These are phyloP conservation scores for Microcera coccophila DNA, from an alignment of 2,329 filamentous ascomycete genomes.

Conservation along the genomic window DNA sequence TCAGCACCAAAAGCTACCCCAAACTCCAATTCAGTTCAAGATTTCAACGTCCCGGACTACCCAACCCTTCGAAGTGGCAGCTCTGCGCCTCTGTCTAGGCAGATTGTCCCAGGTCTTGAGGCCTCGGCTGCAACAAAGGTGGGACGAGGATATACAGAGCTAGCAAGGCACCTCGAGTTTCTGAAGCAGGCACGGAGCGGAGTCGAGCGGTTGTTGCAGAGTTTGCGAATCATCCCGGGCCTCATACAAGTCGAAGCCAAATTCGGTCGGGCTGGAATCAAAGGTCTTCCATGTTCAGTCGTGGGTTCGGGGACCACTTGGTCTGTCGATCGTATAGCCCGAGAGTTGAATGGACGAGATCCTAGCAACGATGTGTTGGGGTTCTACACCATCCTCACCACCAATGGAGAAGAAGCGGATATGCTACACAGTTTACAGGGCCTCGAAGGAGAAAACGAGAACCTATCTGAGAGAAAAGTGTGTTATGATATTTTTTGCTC, in stretches of 20 bases:
- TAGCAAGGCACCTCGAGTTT: slow-evolving; percentile 4
- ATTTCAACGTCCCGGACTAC: too few species aligned
- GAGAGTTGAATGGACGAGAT: slow-evolving; percentile 6
- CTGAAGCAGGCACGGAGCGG: slow-evolving; percentile 9
- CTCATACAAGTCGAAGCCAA: slow-evolving; percentile 20
- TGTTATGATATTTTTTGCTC: slow-evolving; percentile 28
- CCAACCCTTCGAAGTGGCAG: background rate
- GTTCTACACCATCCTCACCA: slow-evolving; percentile 29
- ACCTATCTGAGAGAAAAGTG: slow-evolving; percentile 11
- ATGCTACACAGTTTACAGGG: slow-evolving; percentile 11
- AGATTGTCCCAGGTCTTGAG: slow-evolving; percentile 11
- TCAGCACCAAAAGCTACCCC: too few species aligned
- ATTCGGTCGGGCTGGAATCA: slow-evolving; percentile 30
- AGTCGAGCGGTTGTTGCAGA: slow-evolving; percentile 11
- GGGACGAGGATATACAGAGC: background rate
- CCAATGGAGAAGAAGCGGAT: slow-evolving; percentile 24
- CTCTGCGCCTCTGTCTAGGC: background rate
- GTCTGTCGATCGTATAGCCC: slow-evolving; percentile 7
- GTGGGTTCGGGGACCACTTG: slow-evolving; percentile 22
- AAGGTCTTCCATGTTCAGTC: slow-evolving; percentile 12
- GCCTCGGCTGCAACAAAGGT: background rate
- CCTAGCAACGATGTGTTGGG: slow-evolving; percentile 10
- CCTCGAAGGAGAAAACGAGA: slow-evolving; percentile 18
- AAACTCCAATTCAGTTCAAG: too few species aligned
- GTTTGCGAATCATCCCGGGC: slow-evolving; percentile 25